A percentile compares a stretch with the other conserved stretches of the same genome.
phyloP scores from a whole-genome alignment of 2,329 filamentous ascomycete species.

The Emergomyces orientalis region DNA sequence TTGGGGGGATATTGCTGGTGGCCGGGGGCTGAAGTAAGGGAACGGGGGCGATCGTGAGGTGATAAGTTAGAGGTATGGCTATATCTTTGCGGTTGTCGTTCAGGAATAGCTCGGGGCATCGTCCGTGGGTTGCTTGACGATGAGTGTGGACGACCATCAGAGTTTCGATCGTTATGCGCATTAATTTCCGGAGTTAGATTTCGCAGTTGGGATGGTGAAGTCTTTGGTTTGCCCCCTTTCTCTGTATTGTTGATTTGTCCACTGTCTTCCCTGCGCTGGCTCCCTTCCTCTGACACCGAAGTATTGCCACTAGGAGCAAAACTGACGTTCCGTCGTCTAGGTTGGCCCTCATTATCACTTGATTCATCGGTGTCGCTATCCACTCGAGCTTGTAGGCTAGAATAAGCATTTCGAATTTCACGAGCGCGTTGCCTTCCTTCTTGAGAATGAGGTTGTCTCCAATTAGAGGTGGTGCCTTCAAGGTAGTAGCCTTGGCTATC shows the following conservation, averaged over 20 bases:
- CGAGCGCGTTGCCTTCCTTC: constrained; percentile 27
- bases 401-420: constrained; percentile 25
- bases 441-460: constrained; percentile 31
- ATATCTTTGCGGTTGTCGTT: constrained; percentile 1
- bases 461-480: constrained; percentile 29
- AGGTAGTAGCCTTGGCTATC: constrained; percentile 26
- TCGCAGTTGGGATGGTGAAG: not conserved
- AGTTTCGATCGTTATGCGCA: not conserved
- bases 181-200: not conserved
- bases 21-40: not conserved
- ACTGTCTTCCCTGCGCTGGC: not conserved
- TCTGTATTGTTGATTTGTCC: not conserved
- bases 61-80: not conserved
- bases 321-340: constrained; percentile 13
- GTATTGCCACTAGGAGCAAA: not conserved
- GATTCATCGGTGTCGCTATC: constrained; percentile 27
- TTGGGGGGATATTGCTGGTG: constrained; percentile 6
- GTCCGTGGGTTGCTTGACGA: not conserved
- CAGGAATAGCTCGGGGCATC: constrained; percentile 1
- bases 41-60: not conserved
- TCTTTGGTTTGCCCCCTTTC: not conserved
- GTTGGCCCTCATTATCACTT: constrained; percentile 15
- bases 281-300: constrained; percentile 2
- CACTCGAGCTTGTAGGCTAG: constrained; percentile 29
- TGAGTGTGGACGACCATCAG: not conserved